Base-by-base conservation (phyloP, 176 grass and related monocot genomes). In the Aegilops tauschii region DNA sequence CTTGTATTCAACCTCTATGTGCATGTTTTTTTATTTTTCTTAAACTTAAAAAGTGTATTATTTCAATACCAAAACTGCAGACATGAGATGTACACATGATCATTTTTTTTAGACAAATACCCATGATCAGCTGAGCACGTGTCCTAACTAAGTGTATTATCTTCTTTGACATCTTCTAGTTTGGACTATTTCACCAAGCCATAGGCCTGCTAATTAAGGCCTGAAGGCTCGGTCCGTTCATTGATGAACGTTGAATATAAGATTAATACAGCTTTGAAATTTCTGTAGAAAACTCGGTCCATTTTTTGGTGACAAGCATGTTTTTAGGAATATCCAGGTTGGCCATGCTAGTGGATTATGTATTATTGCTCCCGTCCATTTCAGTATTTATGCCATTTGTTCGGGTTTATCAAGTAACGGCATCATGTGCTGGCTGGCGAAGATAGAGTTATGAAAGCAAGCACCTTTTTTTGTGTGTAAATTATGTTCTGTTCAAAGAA, bases 251-350 rank as follows among this genome's bases (percentile, higher is more conserved):
- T 20, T 71, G 27, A 79, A 40, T 59, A 18, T 16, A 70, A 29
- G 13, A 62, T 86, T 72, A 61, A 59, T n/a, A 63, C 35, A 45
- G 25, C 69, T 47, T 73, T 84, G 56, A 84, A 84, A 75, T 32
- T 84, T 84, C 37, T 47, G 3, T 63, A 27, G 16, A 45, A 73
- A 73, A 73, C 34, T 13, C 29, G 25, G 50, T 73, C 76, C 27
- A 73, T 31, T 16, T 86, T 86, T 63, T 34, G 34, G 25, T 86
- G 76, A 12, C 36, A 49, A 17, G 11, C 36, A 80, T 59, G 67
- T 73, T 68, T 17, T 4, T 12, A 6, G 27, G 28, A 44, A 65
- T 61, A 80, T 35, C 68, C 29, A 72, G 52, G 59, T 73, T 36
- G 20, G 65, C 10, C 65, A 6, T 42, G 23, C 50, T 30, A 25